A percentile compares a stretch with the other conserved stretches of the same genome.
Evolutionary conservation across 208 protist species (phyloP).

Genomic region (Acanthamoeba royreba): DNA sequence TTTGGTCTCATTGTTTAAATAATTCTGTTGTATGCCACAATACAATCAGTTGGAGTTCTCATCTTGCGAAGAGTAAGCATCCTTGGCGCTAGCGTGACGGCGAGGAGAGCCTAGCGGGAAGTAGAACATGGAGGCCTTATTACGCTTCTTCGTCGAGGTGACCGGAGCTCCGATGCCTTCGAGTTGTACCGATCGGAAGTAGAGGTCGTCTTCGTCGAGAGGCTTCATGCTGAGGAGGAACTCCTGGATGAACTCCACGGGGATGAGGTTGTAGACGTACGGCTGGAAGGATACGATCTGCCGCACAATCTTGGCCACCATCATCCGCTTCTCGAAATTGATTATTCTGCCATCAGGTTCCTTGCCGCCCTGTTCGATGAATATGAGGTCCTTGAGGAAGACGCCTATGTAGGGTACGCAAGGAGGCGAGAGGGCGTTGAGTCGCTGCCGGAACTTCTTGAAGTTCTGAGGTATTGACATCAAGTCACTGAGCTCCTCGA

Average conservation of each 20-base stretch:
- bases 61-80: too few relatives aligned
- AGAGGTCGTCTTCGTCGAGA: conserved; percentile 20
- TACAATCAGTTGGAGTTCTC: too few relatives aligned
- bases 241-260: conserved; percentile 44
- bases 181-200: background rate
- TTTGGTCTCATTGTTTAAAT: too few relatives aligned
- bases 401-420: conserved; percentile 48
- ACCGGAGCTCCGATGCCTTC: background rate
- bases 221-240: conserved; percentile 1
- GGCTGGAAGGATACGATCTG: conserved; percentile 33
- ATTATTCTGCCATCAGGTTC: conserved; percentile 47
- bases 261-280: conserved; percentile 37
- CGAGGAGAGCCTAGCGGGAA: conserved; percentile 9
- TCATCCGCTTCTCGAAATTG: conserved; percentile 58
- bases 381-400: conserved; percentile 56
- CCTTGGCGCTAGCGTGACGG: too few relatives aligned
- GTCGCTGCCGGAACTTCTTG: background rate
- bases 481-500: conserved; percentile 25
- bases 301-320: background rate
- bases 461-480: conserved; percentile 2
- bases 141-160: background rate
- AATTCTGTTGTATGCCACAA: too few relatives aligned
- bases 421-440: background rate
- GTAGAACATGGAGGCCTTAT: conserved; percentile 31
- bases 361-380: background rate